These are phyloP conservation scores for Larix kaempferi DNA, from an alignment of 75 land plant species.

Conservation along the genomic window DNA sequence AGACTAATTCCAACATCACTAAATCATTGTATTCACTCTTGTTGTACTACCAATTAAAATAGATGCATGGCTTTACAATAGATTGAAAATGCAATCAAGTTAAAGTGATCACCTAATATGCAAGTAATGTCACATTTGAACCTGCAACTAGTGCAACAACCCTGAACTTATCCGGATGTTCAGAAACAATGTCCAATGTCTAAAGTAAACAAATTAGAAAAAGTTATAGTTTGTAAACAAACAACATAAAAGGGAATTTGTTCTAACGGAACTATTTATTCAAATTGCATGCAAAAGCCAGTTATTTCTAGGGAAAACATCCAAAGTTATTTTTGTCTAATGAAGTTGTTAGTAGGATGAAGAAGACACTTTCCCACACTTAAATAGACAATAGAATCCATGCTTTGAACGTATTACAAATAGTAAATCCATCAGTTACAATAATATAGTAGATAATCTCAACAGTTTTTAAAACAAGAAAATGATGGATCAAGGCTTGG, in stretches of 20 bases:
- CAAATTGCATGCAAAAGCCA: neutral
- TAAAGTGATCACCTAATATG: conserved; percentile 71
- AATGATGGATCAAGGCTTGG: too few species aligned
- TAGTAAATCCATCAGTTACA: too few species aligned
- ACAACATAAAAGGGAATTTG: neutral
- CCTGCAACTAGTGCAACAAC: conserved; percentile 96
- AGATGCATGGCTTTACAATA: neutral
- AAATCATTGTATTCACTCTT: neutral
- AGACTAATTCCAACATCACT: neutral
- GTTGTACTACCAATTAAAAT: neutral
- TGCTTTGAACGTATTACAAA: too few species aligned
- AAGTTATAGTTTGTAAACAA: neutral
- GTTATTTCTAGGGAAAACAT: neutral
- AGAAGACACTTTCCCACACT: too few species aligned
- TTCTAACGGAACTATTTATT: neutral
- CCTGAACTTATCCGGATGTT: conserved; percentile 88
- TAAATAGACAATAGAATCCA: too few species aligned
- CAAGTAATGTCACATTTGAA: conserved; percentile 87
- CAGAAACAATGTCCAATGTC: conserved; percentile 92
- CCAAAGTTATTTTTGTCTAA: too few species aligned
- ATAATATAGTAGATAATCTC: too few species aligned
- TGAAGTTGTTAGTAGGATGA: too few species aligned
- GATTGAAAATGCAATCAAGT: neutral
- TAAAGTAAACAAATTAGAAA: conserved; percentile 19
- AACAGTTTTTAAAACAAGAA: too few species aligned